A percentile compares a stretch with the other conserved stretches of the same genome.
Conservation (phyloP, 495 filamentous ascomycete genomes). For the Trichodelitschia bisporula region DNA sequence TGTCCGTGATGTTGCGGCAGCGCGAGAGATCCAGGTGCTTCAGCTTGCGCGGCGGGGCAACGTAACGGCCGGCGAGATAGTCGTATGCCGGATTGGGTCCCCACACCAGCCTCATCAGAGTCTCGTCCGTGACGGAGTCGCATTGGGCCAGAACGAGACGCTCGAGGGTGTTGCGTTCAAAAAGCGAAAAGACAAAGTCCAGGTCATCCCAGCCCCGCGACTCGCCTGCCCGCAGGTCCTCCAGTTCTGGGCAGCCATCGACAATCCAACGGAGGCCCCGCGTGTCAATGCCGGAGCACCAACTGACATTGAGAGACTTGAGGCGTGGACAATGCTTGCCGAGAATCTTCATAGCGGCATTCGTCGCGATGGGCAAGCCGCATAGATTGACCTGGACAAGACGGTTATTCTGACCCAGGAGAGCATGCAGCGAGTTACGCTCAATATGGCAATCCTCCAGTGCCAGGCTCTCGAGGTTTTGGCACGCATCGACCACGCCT, state of each 20-base stretch:
- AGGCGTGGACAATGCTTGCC: conserved; percentile 59
- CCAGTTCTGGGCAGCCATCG: conserved; percentile 41
- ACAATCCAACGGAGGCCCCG: conserved; percentile 53
- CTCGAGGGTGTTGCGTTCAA: conserved; percentile 56
- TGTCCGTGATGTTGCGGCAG: conserved; percentile 46
- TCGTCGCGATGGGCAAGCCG: conserved; percentile 54
- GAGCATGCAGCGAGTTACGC: conserved; percentile 47
- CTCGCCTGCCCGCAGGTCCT: conserved; percentile 64
- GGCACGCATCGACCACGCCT: conserved; percentile 52
- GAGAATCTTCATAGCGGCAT: conserved; percentile 70
- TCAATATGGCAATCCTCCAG: conserved; percentile 80
- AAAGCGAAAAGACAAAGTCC: conserved; percentile 44
- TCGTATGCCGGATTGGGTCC: conserved; percentile 54
- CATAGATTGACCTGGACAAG: conserved; percentile 67
- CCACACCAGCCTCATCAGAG: conserved; percentile 43
- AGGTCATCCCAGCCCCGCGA: conserved; percentile 51
- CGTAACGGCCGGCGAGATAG: conserved; percentile 43
- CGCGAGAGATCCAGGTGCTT: conserved; percentile 68
- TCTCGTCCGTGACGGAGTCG: conserved; percentile 45
- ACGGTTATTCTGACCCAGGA: conserved; percentile 51
- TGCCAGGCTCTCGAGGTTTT: conserved; percentile 66
- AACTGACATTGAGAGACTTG: conserved; percentile 66
- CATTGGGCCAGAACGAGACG: conserved; percentile 57
- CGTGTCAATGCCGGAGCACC: conserved; percentile 73
- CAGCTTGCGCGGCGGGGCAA: conserved; percentile 56